These are phyloP conservation scores for Agapanthus africanus DNA, from an alignment of 106 monocot genomes.

Conservation along the genomic window DNA sequence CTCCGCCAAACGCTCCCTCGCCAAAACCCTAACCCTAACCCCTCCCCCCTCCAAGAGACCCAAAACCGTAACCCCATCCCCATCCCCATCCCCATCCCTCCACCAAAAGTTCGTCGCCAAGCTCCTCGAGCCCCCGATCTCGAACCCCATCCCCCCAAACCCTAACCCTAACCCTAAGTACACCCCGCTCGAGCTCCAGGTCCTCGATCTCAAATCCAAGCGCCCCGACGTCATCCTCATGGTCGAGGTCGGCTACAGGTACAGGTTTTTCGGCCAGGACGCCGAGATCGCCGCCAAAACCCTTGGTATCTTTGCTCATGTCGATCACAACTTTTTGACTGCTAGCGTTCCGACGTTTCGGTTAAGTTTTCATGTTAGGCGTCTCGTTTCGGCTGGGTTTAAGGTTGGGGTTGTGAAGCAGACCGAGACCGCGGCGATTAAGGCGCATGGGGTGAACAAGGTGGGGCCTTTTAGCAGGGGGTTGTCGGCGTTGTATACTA, in stretches of 20 bases:
- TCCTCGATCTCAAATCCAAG: conserved; percentile 67
- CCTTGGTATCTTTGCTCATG: conserved; percentile 68
- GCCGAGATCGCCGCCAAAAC: conserved; percentile 65
- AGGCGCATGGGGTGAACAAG: conserved; percentile 60
- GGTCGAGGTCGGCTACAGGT: conserved; percentile 92
- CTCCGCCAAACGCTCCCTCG: conserved; percentile 32
- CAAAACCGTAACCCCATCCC: conserved; percentile 16
- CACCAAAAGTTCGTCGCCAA: conserved; percentile 22
- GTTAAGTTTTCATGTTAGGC: conserved; percentile 60
- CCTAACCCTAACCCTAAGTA: conserved; percentile 25
- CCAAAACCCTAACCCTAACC: conserved; percentile 24
- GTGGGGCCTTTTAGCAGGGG: conserved; percentile 67
- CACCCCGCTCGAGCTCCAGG: conserved; percentile 89
- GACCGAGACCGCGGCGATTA: conserved; percentile 90
- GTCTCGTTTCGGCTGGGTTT: conserved; percentile 67
- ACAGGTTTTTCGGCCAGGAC: conserved; percentile 89
- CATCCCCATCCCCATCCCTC: conserved; percentile 36
- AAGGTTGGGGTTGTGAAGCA: conserved; percentile 98
- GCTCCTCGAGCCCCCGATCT: conserved; percentile 10
- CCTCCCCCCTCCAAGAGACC: conserved; percentile 7
- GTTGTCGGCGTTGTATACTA: conserved; percentile 70
- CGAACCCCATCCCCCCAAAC: conserved; percentile 7
- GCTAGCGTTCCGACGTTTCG: conserved; percentile 87
- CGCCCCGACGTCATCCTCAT: conserved; percentile 80
- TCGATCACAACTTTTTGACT: conserved; percentile 78